Evolutionary conservation across 129 eudicot genomes (phyloP), one percentile per base, ranked within the genome.

Genomic region (Flaveria ramosissima): DNA sequence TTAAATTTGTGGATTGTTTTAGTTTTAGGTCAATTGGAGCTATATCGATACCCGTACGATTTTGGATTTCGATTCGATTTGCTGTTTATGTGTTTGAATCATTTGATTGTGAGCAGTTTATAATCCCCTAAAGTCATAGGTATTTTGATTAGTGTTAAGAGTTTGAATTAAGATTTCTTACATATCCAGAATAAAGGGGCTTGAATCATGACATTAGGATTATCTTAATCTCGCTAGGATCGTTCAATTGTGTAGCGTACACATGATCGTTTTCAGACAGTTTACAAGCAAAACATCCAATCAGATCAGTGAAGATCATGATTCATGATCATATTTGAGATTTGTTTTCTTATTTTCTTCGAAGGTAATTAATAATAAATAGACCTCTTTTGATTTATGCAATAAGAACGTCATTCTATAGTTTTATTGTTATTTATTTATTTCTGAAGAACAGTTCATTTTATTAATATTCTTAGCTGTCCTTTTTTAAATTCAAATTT

Each of bases 381-480:
- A 36, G 66, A 53, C 50, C 53, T 68, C 45, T 74, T 32, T 27
- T 21, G 16, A n/a, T 7, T 26, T 12, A 46, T 51, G 23, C 7
- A 61, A 73, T 19, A 68, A 65, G 19, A 68, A 55, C 65, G 76
- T 56, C 80, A 73, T 68, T 48, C 15, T 73, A 9, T 71, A 78
- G 7, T 15, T 63, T 24, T 48, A 70, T 57, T 45, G 3, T 27
- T 27, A 27, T 27, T 27, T 27, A 27, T 27, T 45, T 45, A 14
- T 36, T 26, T 66, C 0, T 6, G 21, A 66, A 14, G 5, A 75
- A 62, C 75, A 82, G 69, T 60, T 81, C 78, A 71, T 65, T 12
- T 12, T 70, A 20, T 75, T 70, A 56, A 61, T 48, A 47, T 56
- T 78, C 64, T 82, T 77, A 77, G 85, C 85, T 82, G 85, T 82